Percentiles rank a stretch among this genome's conserved stretches.
These are phyloP conservation scores for Paxillus ammoniavirescens DNA, from an alignment of 768 basidiomycete species.

Conservation along the genomic window DNA sequence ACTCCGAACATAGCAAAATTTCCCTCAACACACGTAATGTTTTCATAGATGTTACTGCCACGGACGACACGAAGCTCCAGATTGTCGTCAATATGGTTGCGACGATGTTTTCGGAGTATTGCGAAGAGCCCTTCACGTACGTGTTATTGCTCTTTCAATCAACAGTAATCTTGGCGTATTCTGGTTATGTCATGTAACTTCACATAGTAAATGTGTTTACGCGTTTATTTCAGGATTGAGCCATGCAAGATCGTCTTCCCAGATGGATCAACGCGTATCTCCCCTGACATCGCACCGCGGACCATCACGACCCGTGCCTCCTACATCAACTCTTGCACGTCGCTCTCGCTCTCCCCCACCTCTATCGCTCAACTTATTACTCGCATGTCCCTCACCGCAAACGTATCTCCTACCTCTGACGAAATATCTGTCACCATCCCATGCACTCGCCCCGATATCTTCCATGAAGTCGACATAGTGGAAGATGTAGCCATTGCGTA, in stretches of 20 bases:
- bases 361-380: constrained; percentile 72
- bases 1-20: constrained; percentile 97
- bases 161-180: not conserved
- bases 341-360: constrained; percentile 63
- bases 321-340: constrained; percentile 96
- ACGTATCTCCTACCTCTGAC: constrained; percentile 51
- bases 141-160: constrained; percentile 25
- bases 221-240: constrained; percentile 64
- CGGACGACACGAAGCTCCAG: constrained; percentile 93
- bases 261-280: constrained; percentile 71
- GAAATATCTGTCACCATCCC: constrained; percentile 78
- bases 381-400: constrained; percentile 76
- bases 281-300: constrained; percentile 78
- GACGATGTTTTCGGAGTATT: constrained; percentile 99
- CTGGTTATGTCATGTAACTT: not conserved
- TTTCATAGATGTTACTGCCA: constrained; percentile 96
- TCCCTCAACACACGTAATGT: constrained; percentile 89
- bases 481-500: constrained; percentile 98
- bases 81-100: constrained; percentile 94
- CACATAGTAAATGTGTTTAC: not conserved
- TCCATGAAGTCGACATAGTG: constrained; percentile 98
- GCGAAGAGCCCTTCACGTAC: constrained; percentile 87
- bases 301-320: constrained; percentile 74
- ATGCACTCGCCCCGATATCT: constrained; percentile 94
- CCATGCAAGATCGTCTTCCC: constrained; percentile 84